Evolutionary conservation across 371 early-diverging fungal species (phyloP).

Genomic region (Actinomortierella ambigua): DNA sequence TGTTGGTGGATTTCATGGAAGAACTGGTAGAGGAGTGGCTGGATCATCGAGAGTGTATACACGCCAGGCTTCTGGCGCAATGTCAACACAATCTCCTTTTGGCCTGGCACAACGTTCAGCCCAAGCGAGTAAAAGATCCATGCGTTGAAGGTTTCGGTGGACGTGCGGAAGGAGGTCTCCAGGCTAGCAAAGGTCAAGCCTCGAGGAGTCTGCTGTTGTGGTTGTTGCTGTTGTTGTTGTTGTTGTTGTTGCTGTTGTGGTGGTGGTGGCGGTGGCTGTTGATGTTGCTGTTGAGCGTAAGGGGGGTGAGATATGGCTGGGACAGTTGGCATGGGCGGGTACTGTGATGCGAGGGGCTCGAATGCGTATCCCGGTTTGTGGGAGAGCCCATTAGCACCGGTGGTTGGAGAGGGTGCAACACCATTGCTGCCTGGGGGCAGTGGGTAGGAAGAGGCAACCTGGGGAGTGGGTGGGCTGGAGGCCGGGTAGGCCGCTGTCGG

Average conservation of each 20-base stretch:
- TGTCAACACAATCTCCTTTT: conserved; percentile 42
- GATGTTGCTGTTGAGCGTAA: too few species aligned
- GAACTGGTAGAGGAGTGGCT: conserved; percentile 33
- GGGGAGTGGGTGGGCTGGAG: too few species aligned
- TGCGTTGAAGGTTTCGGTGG: conserved; percentile 30
- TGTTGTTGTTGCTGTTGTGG: conserved; percentile 1
- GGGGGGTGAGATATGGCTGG: neutral
- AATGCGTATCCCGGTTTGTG: too few species aligned
- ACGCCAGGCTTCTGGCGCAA: conserved; percentile 28
- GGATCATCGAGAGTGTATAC: conserved; percentile 26
- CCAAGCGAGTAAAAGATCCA: conserved; percentile 44
- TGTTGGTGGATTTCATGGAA: conserved; percentile 30
- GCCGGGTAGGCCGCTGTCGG: conserved; percentile 2
- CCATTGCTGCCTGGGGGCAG: too few species aligned
- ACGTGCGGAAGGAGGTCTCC: conserved; percentile 33
- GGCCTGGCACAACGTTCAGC: conserved; percentile 18
- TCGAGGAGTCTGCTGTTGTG: neutral
- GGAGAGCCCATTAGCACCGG: too few species aligned
- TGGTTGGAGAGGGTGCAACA: too few species aligned
- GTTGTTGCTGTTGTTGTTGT: conserved; percentile 3
- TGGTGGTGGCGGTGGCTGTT: too few species aligned
- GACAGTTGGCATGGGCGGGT: too few species aligned
- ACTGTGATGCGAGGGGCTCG: too few species aligned
- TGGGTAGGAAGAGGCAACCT: too few species aligned
- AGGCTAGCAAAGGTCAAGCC: conserved; percentile 40